phyloP scores from a whole-genome alignment of 2,329 filamentous ascomycete species.

The Fusarium sacchari region DNA sequence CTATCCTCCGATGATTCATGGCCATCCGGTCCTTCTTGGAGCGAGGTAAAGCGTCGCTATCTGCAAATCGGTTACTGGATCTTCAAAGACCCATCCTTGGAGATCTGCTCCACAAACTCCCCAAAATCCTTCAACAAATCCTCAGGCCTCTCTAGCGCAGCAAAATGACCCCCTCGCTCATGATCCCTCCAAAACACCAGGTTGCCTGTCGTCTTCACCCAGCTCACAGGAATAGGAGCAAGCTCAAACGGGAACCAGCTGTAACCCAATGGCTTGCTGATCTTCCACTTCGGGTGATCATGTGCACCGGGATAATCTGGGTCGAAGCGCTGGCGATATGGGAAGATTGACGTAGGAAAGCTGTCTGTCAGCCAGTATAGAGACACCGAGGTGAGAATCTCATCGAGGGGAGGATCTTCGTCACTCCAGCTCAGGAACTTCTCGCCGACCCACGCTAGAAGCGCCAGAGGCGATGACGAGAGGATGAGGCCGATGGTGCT shows the following conservation, averaged over 20 bases:
- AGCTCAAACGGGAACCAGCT: slow-evolving; percentile 12
- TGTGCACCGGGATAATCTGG: accelerated
- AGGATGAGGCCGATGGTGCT: slow-evolving; percentile 2
- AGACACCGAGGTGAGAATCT: not conserved
- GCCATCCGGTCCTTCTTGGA: accelerated
- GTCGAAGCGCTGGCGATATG: not conserved
- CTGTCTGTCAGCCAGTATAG: not conserved
- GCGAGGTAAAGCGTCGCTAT: not conserved
- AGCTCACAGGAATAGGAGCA: not conserved
- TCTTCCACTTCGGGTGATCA: not conserved
- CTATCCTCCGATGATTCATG: accelerated
- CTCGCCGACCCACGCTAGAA: slow-evolving; percentile 4
- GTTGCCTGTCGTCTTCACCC: not conserved
- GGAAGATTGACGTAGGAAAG: not conserved
- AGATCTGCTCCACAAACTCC: slow-evolving; percentile 7
- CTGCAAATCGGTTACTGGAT: not conserved
- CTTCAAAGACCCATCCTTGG: not conserved
- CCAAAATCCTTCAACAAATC: not conserved
- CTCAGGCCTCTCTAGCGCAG: not conserved
- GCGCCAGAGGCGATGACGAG: not conserved
- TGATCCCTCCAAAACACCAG: not conserved
- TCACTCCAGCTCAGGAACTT: slow-evolving; percentile 7
- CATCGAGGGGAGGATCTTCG: not conserved
- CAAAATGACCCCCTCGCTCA: not conserved
- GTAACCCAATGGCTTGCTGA: slow-evolving; percentile 1